Evolutionary conservation across 441 rosid genomes (phyloP).

Genomic region (Macaranga tanarius): DNA sequence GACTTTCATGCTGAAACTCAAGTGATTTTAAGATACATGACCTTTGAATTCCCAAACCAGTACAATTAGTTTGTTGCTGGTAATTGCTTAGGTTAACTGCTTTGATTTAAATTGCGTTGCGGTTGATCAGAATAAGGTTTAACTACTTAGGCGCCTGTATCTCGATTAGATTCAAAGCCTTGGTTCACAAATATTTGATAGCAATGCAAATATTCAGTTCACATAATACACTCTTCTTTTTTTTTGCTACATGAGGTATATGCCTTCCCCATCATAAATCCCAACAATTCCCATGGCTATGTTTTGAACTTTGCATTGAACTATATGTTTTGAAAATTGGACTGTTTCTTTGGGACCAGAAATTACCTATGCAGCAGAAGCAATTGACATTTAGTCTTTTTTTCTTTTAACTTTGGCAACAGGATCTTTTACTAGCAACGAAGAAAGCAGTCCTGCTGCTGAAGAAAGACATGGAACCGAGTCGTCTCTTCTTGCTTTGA

Average conservation of each 20-base stretch:
- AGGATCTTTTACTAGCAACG: conserved; percentile 30
- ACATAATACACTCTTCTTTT: no score
- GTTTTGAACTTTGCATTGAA: background rate
- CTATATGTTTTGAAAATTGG: background rate
- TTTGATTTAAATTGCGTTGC: background rate
- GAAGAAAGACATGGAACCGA: conserved; percentile 20
- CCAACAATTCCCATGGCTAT: background rate
- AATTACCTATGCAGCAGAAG: background rate
- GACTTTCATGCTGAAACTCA: background rate
- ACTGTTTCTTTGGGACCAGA: background rate
- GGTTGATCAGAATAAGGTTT: no score
- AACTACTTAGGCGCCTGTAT: background rate
- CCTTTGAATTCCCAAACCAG: background rate
- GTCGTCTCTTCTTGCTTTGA: background rate
- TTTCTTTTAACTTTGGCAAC: background rate
- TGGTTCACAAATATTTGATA: no score
- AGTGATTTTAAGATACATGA: no score
- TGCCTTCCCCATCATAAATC: background rate
- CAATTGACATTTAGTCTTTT: background rate
- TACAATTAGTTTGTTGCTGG: background rate
- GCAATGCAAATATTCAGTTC: no score
- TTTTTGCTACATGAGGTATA: background rate
- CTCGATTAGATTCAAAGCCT: background rate
- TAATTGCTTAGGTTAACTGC: background rate
- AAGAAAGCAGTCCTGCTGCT: conserved; percentile 11